Evolutionary conservation across 148 eudicot species (phyloP).

Genomic region (Amaranthus hypochondriacus): DNA sequence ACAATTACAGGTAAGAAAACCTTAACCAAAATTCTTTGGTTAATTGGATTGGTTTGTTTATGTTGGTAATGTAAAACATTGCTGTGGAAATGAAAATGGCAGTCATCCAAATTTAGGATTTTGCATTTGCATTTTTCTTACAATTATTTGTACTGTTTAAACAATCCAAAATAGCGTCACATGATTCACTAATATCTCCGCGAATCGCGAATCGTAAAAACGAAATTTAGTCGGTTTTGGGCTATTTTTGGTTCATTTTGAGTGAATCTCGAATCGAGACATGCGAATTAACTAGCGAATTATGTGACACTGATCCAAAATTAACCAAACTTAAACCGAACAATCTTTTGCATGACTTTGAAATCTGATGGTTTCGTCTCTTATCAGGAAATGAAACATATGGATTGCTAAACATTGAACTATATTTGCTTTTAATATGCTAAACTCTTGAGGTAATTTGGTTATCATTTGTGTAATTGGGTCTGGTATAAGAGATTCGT

Average conservation of each 20-base stretch:
- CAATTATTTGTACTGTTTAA: not conserved
- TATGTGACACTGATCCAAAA: too few relatives aligned
- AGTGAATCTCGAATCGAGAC: too few relatives aligned
- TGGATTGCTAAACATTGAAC: too few relatives aligned
- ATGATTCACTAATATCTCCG: too few relatives aligned
- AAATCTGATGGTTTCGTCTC: not conserved
- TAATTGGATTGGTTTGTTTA: not conserved
- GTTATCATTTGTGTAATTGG: not conserved
- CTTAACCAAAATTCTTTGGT: not conserved
- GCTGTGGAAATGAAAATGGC: not conserved
- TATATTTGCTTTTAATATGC: not conserved
- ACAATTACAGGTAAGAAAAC: slow-evolving; percentile 62
- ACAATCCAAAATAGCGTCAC: not conserved
- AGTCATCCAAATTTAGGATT: not conserved
- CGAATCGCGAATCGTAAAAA: too few relatives aligned
- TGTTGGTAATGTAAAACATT: not conserved
- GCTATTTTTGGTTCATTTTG: too few relatives aligned
- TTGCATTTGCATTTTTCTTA: not conserved
- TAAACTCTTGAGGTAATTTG: not conserved
- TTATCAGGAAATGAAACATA: not conserved
- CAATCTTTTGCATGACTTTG: not conserved
- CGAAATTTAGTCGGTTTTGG: too few relatives aligned
- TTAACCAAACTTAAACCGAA: not conserved
- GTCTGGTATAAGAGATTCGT: too few relatives aligned
- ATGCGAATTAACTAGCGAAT: too few relatives aligned